Percentiles rank a stretch among this genome's conserved stretches.
Evolutionary conservation across 192 early-diverging fungal genomes (phyloP).

Genomic region (Mortierella antarctica): DNA sequence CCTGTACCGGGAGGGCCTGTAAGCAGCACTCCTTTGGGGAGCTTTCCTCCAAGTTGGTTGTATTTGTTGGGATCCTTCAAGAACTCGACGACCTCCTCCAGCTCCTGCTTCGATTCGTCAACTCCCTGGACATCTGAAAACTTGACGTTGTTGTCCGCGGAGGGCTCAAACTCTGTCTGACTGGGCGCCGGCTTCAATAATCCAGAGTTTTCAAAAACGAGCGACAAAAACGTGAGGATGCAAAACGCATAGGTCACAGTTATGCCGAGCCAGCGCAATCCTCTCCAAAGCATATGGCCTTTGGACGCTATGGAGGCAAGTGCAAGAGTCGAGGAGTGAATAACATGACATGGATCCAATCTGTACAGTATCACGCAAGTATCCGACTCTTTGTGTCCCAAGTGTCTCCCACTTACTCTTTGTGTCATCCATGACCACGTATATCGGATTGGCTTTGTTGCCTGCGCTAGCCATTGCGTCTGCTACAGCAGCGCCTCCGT

Average conservation of each 20-base stretch:
- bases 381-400: too few species aligned
- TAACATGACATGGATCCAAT: too few species aligned
- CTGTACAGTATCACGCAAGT: too few species aligned
- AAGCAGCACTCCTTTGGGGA: constrained; percentile 92
- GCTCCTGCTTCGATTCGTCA: constrained; percentile 97
- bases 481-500: constrained; percentile 38
- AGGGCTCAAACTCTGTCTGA: constrained; percentile 70
- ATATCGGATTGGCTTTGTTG: constrained; percentile 68
- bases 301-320: constrained; percentile 38
- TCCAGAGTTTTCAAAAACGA: constrained; percentile 78
- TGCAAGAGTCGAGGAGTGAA: neutral
- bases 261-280: constrained; percentile 67
- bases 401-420: constrained; percentile 12
- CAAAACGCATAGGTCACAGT: constrained; percentile 76
- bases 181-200: constrained; percentile 69
- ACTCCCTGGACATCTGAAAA: constrained; percentile 98
- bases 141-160: constrained; percentile 71
- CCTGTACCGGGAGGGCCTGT: constrained; percentile 97
- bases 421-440: constrained; percentile 71
- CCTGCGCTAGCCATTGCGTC: constrained; percentile 50
- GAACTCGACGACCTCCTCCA: constrained; percentile 96
- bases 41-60: constrained; percentile 91
- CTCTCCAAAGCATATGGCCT: constrained; percentile 69
- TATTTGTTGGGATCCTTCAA: constrained; percentile 93
- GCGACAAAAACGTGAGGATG: constrained; percentile 73